Conservation (phyloP, 352 stramenopile genomes). For the Pythium sp. region DNA sequence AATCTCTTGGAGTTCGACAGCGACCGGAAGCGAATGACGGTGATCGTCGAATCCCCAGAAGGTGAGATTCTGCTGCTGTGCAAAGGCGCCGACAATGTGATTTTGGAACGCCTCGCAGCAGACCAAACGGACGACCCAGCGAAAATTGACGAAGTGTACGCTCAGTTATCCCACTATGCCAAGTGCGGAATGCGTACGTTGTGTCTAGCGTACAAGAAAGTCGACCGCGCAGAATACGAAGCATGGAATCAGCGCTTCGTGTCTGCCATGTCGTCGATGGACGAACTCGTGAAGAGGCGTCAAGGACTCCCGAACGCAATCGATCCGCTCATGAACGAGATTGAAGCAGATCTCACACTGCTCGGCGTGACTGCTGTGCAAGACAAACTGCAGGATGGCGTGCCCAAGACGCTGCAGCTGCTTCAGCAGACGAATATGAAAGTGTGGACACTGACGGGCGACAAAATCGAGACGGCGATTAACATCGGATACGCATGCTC, state of each 20-base stretch:
- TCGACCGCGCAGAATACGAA: constrained; percentile 47
- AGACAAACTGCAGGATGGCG: constrained; percentile 91
- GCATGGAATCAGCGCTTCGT: constrained; percentile 61
- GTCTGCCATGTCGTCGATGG: constrained; percentile 51
- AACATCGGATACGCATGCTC: constrained; percentile 94
- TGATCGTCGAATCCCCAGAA: constrained; percentile 86
- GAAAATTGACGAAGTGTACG: constrained; percentile 34
- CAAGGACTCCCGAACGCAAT: constrained; percentile 65
- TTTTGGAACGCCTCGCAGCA: constrained; percentile 57
- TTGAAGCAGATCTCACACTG: constrained; percentile 76
- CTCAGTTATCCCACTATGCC: constrained; percentile 65
- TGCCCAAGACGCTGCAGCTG: constrained; percentile 83
- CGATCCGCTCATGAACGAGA: constrained; percentile 75
- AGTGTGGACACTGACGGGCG: constrained; percentile 93
- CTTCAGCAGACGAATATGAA: constrained; percentile 90
- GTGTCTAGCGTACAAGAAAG: constrained; percentile 63
- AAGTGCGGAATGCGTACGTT: constrained; percentile 78
- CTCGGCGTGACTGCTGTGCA: constrained; percentile 91
- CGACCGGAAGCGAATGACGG: constrained; percentile 97
- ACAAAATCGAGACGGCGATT: constrained; percentile 95
- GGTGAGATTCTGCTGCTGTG: constrained; percentile 63
- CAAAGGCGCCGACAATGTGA: constrained; percentile 83
- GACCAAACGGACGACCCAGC: constrained; percentile 8
- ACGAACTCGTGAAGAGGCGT: constrained; percentile 70
- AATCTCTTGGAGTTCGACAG: constrained; percentile 97